Evolutionary conservation across 805 yeast genomes (phyloP).

Genomic region (Myxozyma melibiosi): DNA sequence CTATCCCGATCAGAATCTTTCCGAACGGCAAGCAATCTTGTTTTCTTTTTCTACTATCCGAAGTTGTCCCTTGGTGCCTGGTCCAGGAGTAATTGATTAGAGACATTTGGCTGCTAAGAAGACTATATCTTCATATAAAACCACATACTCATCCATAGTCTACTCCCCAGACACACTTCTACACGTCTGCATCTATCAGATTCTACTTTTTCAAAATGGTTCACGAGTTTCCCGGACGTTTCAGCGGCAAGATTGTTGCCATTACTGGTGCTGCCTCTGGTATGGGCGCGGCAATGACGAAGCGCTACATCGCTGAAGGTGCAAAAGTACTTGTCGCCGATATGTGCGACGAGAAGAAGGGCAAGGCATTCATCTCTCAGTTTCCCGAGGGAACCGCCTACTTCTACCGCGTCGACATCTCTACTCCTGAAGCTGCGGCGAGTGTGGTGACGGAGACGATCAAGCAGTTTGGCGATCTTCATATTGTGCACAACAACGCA

Average conservation of each 20-base stretch:
- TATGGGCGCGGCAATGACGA: slow-evolving; percentile 1
- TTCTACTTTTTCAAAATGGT: no score
- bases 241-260: neutral
- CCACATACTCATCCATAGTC: no score
- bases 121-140: no score
- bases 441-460: neutral
- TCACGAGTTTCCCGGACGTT: slow-evolving; percentile 35
- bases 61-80: no score
- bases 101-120: no score
- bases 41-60: no score
- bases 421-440: neutral
- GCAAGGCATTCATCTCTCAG: neutral
- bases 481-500: neutral
- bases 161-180: no score
- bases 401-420: neutral
- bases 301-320: neutral
- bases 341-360: neutral
- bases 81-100: no score
- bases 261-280: slow-evolving; percentile 13
- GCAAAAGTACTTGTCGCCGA: neutral
- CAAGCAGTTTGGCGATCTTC: neutral
- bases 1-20: no score
- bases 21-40: no score
- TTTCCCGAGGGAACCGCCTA: neutral
- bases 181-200: no score